A percentile compares a stretch with the other conserved stretches of the same genome.
These are phyloP conservation scores for Xylaria sp. DNA, from an alignment of 2,329 filamentous ascomycete species.

Conservation along the genomic window DNA sequence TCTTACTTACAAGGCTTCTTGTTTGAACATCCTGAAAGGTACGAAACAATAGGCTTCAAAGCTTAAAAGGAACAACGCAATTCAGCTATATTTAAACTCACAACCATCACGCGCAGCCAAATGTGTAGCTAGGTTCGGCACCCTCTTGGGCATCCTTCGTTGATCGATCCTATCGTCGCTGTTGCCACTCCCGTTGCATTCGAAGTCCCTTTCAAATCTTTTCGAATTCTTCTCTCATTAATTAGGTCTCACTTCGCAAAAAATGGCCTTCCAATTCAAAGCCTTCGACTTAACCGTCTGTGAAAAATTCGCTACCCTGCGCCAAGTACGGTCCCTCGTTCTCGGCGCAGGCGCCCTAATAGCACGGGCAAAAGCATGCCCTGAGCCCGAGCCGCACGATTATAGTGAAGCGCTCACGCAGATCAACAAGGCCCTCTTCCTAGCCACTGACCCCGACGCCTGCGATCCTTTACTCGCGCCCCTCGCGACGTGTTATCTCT, in stretches of 20 bases:
- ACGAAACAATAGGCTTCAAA: conserved; percentile 11
- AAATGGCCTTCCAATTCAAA: conserved; percentile 29
- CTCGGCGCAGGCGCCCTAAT: conserved; percentile 24
- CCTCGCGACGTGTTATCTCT: conserved; percentile 42
- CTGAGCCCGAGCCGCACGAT: neutral
- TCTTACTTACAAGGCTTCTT: neutral
- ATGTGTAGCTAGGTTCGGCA: neutral
- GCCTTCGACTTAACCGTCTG: conserved; percentile 38
- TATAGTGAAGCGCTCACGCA: conserved; percentile 30
- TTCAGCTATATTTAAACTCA: conserved; percentile 14
- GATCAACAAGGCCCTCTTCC: conserved; percentile 34
- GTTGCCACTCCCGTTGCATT: neutral
- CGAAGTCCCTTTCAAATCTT: neutral
- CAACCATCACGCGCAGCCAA: neutral
- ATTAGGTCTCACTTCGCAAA: neutral
- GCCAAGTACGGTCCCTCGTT: conserved; percentile 33
- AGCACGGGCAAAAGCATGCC: neutral
- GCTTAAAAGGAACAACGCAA: neutral
- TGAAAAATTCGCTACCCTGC: conserved; percentile 34
- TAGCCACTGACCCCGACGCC: conserved; percentile 40
- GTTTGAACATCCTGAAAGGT: neutral
- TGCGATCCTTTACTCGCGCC: conserved; percentile 41
- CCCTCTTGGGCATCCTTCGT: neutral
- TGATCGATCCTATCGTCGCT: neutral
- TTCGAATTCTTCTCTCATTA: neutral